These are phyloP conservation scores for Quercus parvula DNA, from an alignment of 306 rosid genomes.

Conservation along the genomic window DNA sequence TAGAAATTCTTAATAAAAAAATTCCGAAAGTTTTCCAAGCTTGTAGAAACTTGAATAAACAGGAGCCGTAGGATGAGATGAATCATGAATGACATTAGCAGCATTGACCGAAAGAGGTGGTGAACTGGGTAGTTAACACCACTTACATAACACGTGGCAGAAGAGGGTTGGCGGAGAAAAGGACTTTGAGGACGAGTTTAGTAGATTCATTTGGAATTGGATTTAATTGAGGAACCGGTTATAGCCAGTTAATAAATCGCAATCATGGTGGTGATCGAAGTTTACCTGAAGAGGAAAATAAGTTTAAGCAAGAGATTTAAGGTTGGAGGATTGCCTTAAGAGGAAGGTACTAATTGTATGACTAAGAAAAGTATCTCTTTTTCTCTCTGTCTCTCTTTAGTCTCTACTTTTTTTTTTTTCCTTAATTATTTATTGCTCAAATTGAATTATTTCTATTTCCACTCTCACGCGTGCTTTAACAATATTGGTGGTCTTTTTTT, in stretches of 20 bases:
- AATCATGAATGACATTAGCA: too few relatives aligned
- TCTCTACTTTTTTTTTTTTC: background rate
- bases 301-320: conserved; percentile 39
- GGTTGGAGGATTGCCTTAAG: conserved; percentile 49
- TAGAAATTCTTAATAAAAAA: background rate
- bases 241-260: conserved; percentile 35
- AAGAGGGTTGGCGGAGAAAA: background rate
- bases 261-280: conserved; percentile 24
- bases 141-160: conserved; percentile 25
- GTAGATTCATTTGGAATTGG: background rate
- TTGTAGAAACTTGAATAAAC: too few relatives aligned
- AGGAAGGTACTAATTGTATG: conserved; percentile 41
- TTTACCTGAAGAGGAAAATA: conserved; percentile 58
- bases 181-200: background rate
- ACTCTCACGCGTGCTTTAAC: background rate
- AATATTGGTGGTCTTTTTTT: background rate
- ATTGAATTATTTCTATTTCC: conserved; percentile 13
- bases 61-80: too few relatives aligned
- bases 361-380: conserved; percentile 21
- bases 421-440: conserved; percentile 31
- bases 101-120: background rate
- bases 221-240: conserved; percentile 35
- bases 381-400: background rate
- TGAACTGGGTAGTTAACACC: background rate
- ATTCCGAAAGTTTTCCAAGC: too few relatives aligned